Conservation (phyloP, 2,329 filamentous ascomycete species). For the Triangularia verruculosa region DNA sequence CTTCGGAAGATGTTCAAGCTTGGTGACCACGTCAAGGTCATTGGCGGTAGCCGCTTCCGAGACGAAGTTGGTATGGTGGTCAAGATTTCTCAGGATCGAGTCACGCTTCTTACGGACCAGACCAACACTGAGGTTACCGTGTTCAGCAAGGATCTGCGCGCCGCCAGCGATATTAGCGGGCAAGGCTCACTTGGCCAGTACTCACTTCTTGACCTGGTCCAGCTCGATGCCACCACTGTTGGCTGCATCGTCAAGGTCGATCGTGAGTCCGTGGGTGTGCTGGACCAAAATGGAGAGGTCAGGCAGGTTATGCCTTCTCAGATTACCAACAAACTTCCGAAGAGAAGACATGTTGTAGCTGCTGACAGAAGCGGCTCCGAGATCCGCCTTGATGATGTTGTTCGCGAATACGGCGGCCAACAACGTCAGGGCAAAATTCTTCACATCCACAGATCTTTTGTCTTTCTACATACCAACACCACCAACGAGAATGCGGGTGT, state of each 20-base stretch:
- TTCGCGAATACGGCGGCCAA: constrained; percentile 86
- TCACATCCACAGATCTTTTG: constrained; percentile 88
- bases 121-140: constrained; percentile 93
- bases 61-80: constrained; percentile 98
- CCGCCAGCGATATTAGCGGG: constrained; percentile 88
- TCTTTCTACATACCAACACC: constrained; percentile 84
- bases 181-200: constrained; percentile 83
- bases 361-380: constrained; percentile 92
- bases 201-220: constrained; percentile 88
- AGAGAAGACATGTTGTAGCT: constrained; percentile 79
- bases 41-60: constrained; percentile 88
- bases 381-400: constrained; percentile 85
- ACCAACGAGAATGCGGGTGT: constrained; percentile 84
- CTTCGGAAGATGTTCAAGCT: constrained; percentile 88
- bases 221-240: constrained; percentile 88
- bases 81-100: constrained; percentile 84
- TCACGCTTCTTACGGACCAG: constrained; percentile 90
- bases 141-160: constrained; percentile 93
- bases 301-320: constrained; percentile 85
- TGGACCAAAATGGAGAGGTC: constrained; percentile 85
- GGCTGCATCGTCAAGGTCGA: constrained; percentile 94
- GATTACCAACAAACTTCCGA: constrained; percentile 83
- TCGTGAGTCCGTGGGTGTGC: constrained; percentile 81
- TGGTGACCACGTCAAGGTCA: constrained; percentile 98
- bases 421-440: constrained; percentile 83